Evolutionary conservation across 177 flowering plant species (phyloP).

Genomic region (Vitis hybrid): DNA sequence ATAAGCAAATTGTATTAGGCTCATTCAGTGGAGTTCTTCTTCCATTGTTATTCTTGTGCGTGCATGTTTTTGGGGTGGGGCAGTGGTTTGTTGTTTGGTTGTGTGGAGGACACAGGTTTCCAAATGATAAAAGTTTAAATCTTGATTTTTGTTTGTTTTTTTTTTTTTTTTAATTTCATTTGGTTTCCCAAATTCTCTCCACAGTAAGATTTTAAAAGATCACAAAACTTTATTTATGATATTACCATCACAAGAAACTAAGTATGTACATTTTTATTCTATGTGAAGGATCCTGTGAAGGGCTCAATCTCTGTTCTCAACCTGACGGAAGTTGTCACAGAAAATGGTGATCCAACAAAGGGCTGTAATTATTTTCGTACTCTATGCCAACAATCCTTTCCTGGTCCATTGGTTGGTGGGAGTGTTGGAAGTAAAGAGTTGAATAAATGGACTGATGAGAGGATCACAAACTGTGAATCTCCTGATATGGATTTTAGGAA

Average conservation of each 20-base stretch:
- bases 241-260: constrained; percentile 4
- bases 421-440: constrained; percentile 78
- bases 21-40: no score
- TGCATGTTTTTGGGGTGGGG: no score
- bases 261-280: constrained; percentile 1
- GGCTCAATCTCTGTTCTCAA: constrained; percentile 65
- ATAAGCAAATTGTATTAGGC: no score
- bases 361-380: constrained; percentile 56
- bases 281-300: constrained; percentile 58
- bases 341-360: constrained; percentile 28
- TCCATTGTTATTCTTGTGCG: no score
- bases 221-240: background rate
- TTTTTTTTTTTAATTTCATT: background rate
- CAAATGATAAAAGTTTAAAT: background rate
- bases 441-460: constrained; percentile 92
- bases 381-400: constrained; percentile 71
- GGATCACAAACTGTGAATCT: constrained; percentile 62
- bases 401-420: constrained; percentile 92
- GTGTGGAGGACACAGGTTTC: no score
- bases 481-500: constrained; percentile 45
- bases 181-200: background rate
- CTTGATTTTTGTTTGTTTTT: background rate
- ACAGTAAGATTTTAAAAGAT: background rate
- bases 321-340: constrained; percentile 62
- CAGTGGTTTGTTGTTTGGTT: no score